Conservation (phyloP, 163 green algal genomes). For the Coccomyxa subellipsoidea region DNA sequence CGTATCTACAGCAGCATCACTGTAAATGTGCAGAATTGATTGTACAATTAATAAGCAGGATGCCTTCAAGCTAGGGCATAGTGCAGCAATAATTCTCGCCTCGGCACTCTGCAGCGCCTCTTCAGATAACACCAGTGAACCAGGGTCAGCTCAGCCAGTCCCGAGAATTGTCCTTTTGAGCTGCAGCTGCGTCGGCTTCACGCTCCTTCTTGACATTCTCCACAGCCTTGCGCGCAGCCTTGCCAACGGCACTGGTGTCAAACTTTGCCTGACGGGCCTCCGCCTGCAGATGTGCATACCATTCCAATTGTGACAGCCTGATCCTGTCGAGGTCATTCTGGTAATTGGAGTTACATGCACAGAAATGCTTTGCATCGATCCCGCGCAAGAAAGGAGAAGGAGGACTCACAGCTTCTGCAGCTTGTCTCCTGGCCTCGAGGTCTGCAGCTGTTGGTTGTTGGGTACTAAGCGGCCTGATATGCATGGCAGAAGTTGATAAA, state of each 20-base stretch:
- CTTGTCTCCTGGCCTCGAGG: slow-evolving; percentile 8
- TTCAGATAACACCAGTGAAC: no score
- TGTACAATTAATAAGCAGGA: no score
- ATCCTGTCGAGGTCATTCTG: no score
- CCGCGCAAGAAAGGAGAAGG: background rate
- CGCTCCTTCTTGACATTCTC: slow-evolving; percentile 18
- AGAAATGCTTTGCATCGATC: background rate
- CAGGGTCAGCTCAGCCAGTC: slow-evolving; percentile 19
- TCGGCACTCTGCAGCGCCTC: no score
- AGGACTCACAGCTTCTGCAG: slow-evolving; percentile 11
- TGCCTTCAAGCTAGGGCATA: no score
- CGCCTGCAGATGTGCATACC: background rate
- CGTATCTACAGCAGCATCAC: no score
- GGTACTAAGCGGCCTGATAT: background rate
- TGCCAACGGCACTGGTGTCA: slow-evolving; percentile 12
- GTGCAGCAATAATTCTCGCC: no score
- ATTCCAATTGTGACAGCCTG: background rate
- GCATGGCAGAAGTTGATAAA: background rate
- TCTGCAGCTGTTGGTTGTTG: background rate
- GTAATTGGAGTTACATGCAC: no score
- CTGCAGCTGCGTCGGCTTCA: background rate
- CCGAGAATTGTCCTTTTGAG: background rate
- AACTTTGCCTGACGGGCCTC: slow-evolving; percentile 9
- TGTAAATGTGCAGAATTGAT: no score
- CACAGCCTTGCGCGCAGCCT: slow-evolving; percentile 10